Percentiles rank a stretch among this genome's conserved stretches.
These are phyloP conservation scores for Epichloe sp. DNA, from an alignment of 2,329 filamentous ascomycete species.

Conservation along the genomic window DNA sequence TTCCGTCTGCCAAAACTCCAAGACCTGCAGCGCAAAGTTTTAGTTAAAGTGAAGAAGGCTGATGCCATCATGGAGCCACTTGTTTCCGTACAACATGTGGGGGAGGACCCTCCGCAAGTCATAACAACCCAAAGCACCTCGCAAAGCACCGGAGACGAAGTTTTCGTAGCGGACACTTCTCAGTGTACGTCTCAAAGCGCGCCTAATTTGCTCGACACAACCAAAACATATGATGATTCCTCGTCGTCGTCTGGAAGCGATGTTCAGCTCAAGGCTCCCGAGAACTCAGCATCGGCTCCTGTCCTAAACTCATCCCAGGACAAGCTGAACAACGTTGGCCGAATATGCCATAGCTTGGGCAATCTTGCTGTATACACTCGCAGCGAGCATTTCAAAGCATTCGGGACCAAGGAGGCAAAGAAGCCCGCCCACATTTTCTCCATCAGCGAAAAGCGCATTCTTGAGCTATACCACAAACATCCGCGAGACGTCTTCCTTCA, in stretches of 20 bases:
- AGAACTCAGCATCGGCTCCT: constrained; percentile 1
- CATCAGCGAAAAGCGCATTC: constrained; percentile 69
- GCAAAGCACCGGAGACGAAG: neutral
- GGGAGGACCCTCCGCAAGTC: constrained; percentile 1
- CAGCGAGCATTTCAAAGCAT: constrained; percentile 65
- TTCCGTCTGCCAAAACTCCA: constrained; percentile 54
- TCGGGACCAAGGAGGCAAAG: constrained; percentile 50
- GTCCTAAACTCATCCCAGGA: constrained; percentile 6
- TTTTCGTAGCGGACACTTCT: neutral
- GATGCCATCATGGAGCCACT: constrained; percentile 19
- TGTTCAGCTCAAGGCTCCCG: constrained; percentile 4
- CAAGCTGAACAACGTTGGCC: constrained; percentile 33
- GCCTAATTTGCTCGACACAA: constrained; percentile 17
- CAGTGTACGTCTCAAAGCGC: constrained; percentile 1
- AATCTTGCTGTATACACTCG: constrained; percentile 74
- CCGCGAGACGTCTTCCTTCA: constrained; percentile 70
- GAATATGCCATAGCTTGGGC: constrained; percentile 58
- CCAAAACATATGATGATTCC: constrained; percentile 21
- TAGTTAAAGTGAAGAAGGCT: constrained; percentile 65
- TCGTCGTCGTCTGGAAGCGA: constrained; percentile 33
- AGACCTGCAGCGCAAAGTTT: constrained; percentile 65
- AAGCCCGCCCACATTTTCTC: constrained; percentile 67
- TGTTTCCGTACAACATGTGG: neutral
- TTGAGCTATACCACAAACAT: constrained; percentile 42
- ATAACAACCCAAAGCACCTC: constrained; percentile 16